A percentile compares a stretch with the other conserved stretches of the same genome.
These are phyloP conservation scores for Phytophthora chlamydospora DNA, from an alignment of 352 stramenopile species.

Conservation along the genomic window DNA sequence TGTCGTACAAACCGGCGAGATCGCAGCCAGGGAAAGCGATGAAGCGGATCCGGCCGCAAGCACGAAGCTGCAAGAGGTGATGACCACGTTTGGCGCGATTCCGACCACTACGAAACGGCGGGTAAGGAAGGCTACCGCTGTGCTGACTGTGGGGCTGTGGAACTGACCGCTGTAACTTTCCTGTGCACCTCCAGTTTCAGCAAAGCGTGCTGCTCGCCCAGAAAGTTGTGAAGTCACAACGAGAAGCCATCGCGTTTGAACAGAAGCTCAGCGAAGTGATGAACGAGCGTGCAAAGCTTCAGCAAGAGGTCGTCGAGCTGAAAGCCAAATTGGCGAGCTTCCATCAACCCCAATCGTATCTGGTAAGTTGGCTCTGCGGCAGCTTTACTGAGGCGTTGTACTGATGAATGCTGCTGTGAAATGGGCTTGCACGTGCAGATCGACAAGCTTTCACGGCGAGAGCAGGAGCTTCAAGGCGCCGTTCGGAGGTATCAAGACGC, in stretches of 20 bases:
- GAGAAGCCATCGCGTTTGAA: conserved; percentile 49
- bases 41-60: background rate
- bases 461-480: conserved; percentile 50
- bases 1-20: conserved; percentile 64
- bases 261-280: conserved; percentile 42
- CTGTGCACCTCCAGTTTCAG: conserved; percentile 53
- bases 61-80: conserved; percentile 47
- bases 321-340: conserved; percentile 53
- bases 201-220: conserved; percentile 75
- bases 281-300: conserved; percentile 36
- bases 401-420: background rate
- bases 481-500: conserved; percentile 29
- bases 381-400: background rate
- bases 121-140: conserved; percentile 33
- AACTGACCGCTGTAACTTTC: background rate
- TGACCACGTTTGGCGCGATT: conserved; percentile 71
- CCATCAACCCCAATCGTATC: conserved; percentile 76
- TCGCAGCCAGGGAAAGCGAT: conserved; percentile 18
- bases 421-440: conserved; percentile 43
- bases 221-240: conserved; percentile 71
- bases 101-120: conserved; percentile 68
- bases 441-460: conserved; percentile 57
- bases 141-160: background rate
- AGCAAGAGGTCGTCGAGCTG: conserved; percentile 37
- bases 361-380: conserved; percentile 39